Evolutionary conservation across 2,329 filamentous ascomycete species (phyloP).

Genomic region (Capronia epimyces): DNA sequence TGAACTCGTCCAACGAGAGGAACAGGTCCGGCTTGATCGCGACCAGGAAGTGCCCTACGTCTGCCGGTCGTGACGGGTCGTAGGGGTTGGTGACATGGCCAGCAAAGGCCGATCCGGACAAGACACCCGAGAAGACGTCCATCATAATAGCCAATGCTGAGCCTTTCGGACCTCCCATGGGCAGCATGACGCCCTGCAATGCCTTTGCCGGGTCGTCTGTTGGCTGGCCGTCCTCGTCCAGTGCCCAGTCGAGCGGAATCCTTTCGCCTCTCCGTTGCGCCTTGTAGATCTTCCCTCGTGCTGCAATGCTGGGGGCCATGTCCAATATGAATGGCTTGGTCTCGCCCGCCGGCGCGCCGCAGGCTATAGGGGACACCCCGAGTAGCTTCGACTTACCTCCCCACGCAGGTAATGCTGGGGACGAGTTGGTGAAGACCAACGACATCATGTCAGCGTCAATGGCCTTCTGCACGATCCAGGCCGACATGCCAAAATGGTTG

Average conservation of each 20-base stretch:
- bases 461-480: slow-evolving; percentile 73
- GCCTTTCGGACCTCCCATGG: slow-evolving; percentile 80
- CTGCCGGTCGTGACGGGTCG: slow-evolving; percentile 60
- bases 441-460: slow-evolving; percentile 66
- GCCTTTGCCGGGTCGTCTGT: slow-evolving; percentile 68
- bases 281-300: slow-evolving; percentile 44
- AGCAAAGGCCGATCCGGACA: slow-evolving; percentile 73
- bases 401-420: slow-evolving; percentile 65
- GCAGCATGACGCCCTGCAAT: slow-evolving; percentile 72
- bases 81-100: slow-evolving; percentile 73
- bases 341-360: slow-evolving; percentile 63
- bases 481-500: slow-evolving; percentile 79
- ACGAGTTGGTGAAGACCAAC: slow-evolving; percentile 66
- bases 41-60: slow-evolving; percentile 70
- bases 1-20: slow-evolving; percentile 64
- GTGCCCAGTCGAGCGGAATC: slow-evolving; percentile 58
- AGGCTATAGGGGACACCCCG: slow-evolving; percentile 67
- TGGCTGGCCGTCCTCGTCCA: slow-evolving; percentile 63
- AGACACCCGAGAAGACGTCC: slow-evolving; percentile 75
- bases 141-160: slow-evolving; percentile 75
- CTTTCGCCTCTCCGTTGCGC: slow-evolving; percentile 40
- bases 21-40: slow-evolving; percentile 70
- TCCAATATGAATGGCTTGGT: slow-evolving; percentile 54
- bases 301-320: slow-evolving; percentile 44
- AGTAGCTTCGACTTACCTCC: slow-evolving; percentile 64